Evolutionary conservation across 139 green algal genomes (phyloP).

Genomic region (Marvania coccoides): DNA sequence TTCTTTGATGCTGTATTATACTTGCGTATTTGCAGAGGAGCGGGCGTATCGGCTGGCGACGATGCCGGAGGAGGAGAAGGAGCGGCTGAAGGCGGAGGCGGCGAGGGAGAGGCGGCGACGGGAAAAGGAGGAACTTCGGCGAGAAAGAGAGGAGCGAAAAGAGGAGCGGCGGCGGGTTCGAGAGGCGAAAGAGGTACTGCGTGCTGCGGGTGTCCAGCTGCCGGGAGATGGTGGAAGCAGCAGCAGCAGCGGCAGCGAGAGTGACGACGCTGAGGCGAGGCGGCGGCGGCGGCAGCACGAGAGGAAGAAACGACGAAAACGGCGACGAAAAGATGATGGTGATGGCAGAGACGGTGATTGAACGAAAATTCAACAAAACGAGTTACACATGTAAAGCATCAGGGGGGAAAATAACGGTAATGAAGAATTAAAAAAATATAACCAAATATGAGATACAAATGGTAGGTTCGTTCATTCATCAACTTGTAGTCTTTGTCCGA

Average conservation of each 20-base stretch:
- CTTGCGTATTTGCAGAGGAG: conserved; percentile 5
- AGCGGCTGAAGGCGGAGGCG: neutral
- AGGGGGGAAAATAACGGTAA: too few relatives aligned
- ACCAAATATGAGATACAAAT: too few relatives aligned
- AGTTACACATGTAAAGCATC: too few relatives aligned
- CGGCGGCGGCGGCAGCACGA: neutral
- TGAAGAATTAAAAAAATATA: too few relatives aligned
- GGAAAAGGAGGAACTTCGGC: neutral
- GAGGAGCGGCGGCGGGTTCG: neutral
- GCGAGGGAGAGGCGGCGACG: neutral
- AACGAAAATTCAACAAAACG: too few relatives aligned
- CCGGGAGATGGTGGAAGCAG: neutral
- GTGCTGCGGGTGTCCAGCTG: neutral
- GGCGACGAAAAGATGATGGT: neutral
- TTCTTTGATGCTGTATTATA: too few relatives aligned
- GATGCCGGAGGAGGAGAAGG: conserved; percentile 14
- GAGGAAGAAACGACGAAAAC: neutral
- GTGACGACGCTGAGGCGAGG: neutral
- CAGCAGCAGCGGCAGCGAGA: neutral
- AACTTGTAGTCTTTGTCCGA: too few relatives aligned
- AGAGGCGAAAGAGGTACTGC: neutral
- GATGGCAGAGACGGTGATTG: too few relatives aligned
- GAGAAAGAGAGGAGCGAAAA: neutral
- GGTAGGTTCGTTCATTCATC: neutral
- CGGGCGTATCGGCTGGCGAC: conserved; percentile 1